Base-by-base conservation (phyloP, 1,284 basidiomycete species). In the Marasmius sp. region DNA sequence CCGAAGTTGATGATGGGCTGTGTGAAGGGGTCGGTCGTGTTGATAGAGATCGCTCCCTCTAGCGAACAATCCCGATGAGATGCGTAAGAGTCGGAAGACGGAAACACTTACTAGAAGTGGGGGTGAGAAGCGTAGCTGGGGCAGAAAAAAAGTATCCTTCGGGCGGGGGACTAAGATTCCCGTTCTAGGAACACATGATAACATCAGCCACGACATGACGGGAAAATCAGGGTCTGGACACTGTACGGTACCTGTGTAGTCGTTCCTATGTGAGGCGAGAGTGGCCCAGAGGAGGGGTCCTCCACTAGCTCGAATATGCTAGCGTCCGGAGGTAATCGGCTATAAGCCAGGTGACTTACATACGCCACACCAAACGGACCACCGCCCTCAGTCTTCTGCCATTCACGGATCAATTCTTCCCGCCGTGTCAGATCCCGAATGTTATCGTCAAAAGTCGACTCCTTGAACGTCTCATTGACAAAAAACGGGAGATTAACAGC, bases 21-120 rank as follows among this genome's bases (percentile, higher is more conserved):
- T 39, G 61, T 53, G 49, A 67, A 62, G 9, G 66, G 65, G 41
- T 66, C 47, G 41, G 38, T 49, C 36, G 66, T 62, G 49, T 38
- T 63, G 22, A 64, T 59, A 1, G 53, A 18, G 5, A 68, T 55
- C 18, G 54, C 48, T 16, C 67, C 67, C n/a, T 65, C 66, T 67
- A 49, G 27, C 27, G 27, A 27, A 27, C 9, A 47, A 47, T 18
- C 16, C 2, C n/a, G 20, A 47, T 47, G 16, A 47, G 7, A n/a
- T 47, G 16, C 20, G 8, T 18, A 20, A 18, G 11, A 2, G 16
- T 10, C 11, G 20, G 16, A n/a, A 20, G 20, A 47, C 45, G 7
- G 11, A 20, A 47, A 20, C 16, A 47, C 45, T 16, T 20, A 47
- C 45, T 47, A 20, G 45, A 47, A 20, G 45, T 47, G n/a, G 45